A percentile compares a stretch with the other conserved stretches of the same genome.
Conservation (phyloP, 148 eudicot genomes). For the Nyssa sinensis region DNA sequence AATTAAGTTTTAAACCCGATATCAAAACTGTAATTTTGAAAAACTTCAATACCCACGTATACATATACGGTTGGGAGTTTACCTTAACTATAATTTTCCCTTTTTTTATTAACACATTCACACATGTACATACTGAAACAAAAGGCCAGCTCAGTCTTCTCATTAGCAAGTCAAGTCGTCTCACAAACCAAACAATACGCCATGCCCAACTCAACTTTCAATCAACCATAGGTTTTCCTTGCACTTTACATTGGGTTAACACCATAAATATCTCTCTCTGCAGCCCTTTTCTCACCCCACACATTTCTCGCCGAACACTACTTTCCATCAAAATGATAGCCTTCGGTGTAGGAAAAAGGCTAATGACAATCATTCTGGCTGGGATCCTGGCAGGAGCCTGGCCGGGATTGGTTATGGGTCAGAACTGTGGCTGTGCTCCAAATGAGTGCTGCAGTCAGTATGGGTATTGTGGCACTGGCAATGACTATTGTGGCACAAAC, state of each 20-base stretch:
- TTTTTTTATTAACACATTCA: too few species aligned
- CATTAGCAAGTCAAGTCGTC: too few species aligned
- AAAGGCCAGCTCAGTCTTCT: too few species aligned
- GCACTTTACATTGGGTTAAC: background rate
- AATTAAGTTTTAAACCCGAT: too few species aligned
- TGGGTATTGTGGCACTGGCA: constrained; percentile 49
- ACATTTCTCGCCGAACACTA: background rate
- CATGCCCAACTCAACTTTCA: background rate
- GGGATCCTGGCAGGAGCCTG: constrained; percentile 17
- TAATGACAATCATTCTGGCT: constrained; percentile 3
- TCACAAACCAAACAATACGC: background rate
- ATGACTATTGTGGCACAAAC: constrained; percentile 50
- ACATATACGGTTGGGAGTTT: too few species aligned
- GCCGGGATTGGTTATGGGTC: constrained; percentile 23
- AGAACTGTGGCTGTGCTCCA: constrained; percentile 42
- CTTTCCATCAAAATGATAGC: background rate
- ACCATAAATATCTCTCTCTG: background rate
- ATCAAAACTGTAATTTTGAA: too few species aligned
- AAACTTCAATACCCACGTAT: too few species aligned
- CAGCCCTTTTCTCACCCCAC: background rate
- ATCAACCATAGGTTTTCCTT: too few species aligned
- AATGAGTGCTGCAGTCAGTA: constrained; percentile 46
- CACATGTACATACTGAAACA: too few species aligned
- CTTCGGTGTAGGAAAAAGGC: background rate
- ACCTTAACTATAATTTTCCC: too few species aligned